Percentiles rank a stretch among this genome's conserved stretches.
Evolutionary conservation across 225 moss, liverwort and hornwort genomes (phyloP).

Genomic region (Sphagnum contortum): DNA sequence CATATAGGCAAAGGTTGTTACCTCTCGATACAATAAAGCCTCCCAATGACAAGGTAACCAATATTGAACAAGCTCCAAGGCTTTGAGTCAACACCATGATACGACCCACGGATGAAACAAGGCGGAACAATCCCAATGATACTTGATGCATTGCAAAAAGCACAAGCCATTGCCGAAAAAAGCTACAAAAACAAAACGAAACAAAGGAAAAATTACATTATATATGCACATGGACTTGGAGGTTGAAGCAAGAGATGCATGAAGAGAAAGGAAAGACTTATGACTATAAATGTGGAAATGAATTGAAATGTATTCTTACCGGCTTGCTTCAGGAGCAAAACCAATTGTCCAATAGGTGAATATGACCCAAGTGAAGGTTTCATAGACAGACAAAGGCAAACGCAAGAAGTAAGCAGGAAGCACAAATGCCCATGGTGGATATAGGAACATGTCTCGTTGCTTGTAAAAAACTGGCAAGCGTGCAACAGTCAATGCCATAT

Average conservation of each 20-base stretch:
- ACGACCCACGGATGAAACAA: conserved; percentile 60
- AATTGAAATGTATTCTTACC: conserved; percentile 18
- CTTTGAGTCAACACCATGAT: conserved; percentile 73
- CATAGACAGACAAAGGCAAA: conserved; percentile 52
- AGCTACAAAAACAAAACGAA: conserved; percentile 24
- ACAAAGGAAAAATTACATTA: background rate
- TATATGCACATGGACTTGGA: no score
- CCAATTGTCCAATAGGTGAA: conserved; percentile 63
- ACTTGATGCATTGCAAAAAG: conserved; percentile 85
- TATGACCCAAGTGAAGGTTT: conserved; percentile 23
- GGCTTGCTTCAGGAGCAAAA: conserved; percentile 36
- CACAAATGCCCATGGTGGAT: conserved; percentile 67
- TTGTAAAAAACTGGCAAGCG: conserved; percentile 76
- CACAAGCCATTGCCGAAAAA: conserved; percentile 66
- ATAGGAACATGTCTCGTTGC: conserved; percentile 50
- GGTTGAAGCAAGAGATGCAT: no score
- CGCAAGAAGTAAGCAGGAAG: conserved; percentile 47
- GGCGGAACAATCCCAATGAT: conserved; percentile 68
- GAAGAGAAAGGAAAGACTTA: no score
- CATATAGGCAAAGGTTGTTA: background rate
- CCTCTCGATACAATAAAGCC: conserved; percentile 68
- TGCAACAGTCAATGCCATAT: conserved; percentile 45
- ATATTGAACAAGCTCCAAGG: conserved; percentile 55
- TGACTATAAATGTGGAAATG: no score
- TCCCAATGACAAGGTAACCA: conserved; percentile 71